Percentiles rank a stretch among this genome's conserved stretches.
phyloP scores from a whole-genome alignment of 192 early-diverging fungal genomes.

The Backusella psychrophila region DNA sequence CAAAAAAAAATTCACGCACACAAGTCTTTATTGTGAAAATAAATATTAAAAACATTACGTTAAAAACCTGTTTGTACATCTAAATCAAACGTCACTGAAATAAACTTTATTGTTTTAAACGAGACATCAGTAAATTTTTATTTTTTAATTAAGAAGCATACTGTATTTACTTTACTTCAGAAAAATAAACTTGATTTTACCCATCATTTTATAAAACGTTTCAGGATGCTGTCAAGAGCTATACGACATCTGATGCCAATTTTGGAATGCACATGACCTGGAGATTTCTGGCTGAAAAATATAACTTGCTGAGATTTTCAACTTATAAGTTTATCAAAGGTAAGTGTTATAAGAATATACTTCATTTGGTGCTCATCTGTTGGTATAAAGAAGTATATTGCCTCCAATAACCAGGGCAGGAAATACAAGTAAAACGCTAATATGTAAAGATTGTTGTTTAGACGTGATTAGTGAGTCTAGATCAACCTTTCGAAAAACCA shows the following conservation, averaged over 20 bases:
- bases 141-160: not conserved
- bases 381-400: too few relatives aligned
- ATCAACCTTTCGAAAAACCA: not conserved
- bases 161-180: not conserved
- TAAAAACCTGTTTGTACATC: not conserved
- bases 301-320: not conserved
- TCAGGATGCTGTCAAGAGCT: not conserved
- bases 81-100: not conserved
- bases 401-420: not conserved
- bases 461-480: not conserved
- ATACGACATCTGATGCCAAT: not conserved
- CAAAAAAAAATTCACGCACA: not conserved
- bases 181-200: not conserved
- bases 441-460: not conserved
- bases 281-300: not conserved
- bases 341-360: too few relatives aligned
- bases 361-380: too few relatives aligned
- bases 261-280: not conserved
- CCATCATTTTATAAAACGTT: not conserved
- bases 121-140: not conserved
- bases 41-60: constrained; percentile 1
- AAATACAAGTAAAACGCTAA: not conserved
- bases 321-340: too few relatives aligned
- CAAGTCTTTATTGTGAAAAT: not conserved
- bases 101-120: not conserved